These are phyloP conservation scores for Torulaspora gathmanii DNA, from an alignment of 805 yeast genomes.

Conservation along the genomic window DNA sequence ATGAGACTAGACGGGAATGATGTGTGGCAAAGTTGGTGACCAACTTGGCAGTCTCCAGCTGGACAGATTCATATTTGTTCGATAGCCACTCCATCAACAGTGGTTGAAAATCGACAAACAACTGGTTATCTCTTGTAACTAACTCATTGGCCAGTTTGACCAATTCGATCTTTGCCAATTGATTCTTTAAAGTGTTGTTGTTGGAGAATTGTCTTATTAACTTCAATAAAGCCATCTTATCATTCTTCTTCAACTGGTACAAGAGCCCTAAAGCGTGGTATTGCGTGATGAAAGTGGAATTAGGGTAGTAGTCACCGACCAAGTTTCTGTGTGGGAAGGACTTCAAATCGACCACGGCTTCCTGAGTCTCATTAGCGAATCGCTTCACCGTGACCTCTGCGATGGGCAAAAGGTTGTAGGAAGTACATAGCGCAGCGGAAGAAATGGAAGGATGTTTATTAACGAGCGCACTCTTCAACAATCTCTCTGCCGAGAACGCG, in stretches of 20 bases:
- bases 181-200: conserved; percentile 62
- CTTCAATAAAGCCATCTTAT: conserved; percentile 89
- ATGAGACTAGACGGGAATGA: conserved; percentile 49
- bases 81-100: conserved; percentile 65
- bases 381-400: conserved; percentile 90
- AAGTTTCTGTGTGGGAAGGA: conserved; percentile 39
- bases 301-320: conserved; percentile 48
- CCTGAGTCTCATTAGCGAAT: conserved; percentile 92
- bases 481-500: conserved; percentile 87
- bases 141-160: conserved; percentile 76
- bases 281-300: conserved; percentile 78
- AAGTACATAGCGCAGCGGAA: conserved; percentile 89
- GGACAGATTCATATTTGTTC: conserved; percentile 83
- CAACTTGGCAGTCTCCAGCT: conserved; percentile 81
- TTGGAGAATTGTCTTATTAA: conserved; percentile 71
- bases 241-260: conserved; percentile 83
- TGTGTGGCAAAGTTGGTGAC: conserved; percentile 45
- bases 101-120: conserved; percentile 44
- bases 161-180: conserved; percentile 80
- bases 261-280: conserved; percentile 93
- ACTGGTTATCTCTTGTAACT: conserved; percentile 63
- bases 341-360: conserved; percentile 56
- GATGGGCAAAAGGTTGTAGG: conserved; percentile 84
- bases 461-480: conserved; percentile 87
- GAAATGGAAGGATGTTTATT: conserved; percentile 83